These are phyloP conservation scores for Metschnikowia shivogae DNA, from an alignment of 805 yeast species.

Conservation along the genomic window DNA sequence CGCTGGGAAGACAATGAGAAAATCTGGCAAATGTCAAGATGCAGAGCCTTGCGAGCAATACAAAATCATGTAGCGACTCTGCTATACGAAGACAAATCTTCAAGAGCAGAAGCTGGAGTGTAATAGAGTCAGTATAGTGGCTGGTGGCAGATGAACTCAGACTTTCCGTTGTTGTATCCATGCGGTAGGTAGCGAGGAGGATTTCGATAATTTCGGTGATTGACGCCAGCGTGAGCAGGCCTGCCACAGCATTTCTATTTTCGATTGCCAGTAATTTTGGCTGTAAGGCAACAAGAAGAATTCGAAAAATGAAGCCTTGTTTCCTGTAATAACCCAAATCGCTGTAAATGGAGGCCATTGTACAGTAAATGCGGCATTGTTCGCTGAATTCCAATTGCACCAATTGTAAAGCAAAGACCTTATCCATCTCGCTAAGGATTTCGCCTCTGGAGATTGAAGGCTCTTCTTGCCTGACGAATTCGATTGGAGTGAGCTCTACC, in stretches of 20 bases:
- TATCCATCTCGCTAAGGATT: slow-evolving; percentile 38
- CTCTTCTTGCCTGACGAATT: slow-evolving; percentile 4
- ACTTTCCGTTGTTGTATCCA: slow-evolving; percentile 36
- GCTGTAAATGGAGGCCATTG: slow-evolving; percentile 61
- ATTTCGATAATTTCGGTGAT: slow-evolving; percentile 44
- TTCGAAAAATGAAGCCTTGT: slow-evolving; percentile 62
- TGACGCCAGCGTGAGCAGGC: slow-evolving; percentile 1
- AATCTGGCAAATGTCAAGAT: slow-evolving; percentile 54
- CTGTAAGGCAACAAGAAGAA: slow-evolving; percentile 51
- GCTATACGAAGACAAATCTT: slow-evolving; percentile 51
- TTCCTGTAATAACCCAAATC: slow-evolving; percentile 62
- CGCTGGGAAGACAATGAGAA: slow-evolving; percentile 47
- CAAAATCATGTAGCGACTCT: slow-evolving; percentile 45
- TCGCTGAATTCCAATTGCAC: slow-evolving; percentile 37
- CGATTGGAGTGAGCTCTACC: slow-evolving; percentile 22
- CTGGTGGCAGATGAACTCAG: slow-evolving; percentile 17
- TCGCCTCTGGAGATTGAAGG: slow-evolving; percentile 30
- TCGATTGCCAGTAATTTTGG: slow-evolving; percentile 30
- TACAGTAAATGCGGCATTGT: slow-evolving; percentile 60
- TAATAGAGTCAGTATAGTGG: slow-evolving; percentile 44
- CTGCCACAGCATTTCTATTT: slow-evolving; percentile 1
- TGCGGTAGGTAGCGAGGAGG: slow-evolving; percentile 52
- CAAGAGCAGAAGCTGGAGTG: slow-evolving; percentile 53
- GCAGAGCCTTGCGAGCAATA: slow-evolving; percentile 40
- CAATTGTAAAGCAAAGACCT: slow-evolving; percentile 33